Conservation (phyloP, 768 basidiomycete species). For the Termitomyces sp. region DNA sequence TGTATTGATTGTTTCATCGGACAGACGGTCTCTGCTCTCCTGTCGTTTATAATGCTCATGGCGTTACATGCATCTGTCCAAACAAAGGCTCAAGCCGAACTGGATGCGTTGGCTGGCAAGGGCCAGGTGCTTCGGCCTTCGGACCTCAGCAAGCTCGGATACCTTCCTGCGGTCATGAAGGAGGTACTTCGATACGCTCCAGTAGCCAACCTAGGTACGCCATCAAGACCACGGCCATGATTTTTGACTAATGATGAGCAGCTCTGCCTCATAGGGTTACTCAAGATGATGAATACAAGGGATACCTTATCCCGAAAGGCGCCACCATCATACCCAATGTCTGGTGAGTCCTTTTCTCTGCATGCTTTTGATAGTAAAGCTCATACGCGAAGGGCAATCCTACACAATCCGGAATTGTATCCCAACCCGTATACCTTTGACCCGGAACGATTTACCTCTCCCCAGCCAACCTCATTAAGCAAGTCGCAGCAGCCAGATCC, state of each 20-base stretch:
- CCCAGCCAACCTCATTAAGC: background rate
- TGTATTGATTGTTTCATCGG: background rate
- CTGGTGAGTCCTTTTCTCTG: conserved; percentile 27
- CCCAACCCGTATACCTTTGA: conserved; percentile 36
- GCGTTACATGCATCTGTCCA: conserved; percentile 41
- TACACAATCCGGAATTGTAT: conserved; percentile 37
- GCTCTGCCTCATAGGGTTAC: conserved; percentile 38
- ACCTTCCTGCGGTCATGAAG: conserved; percentile 33
- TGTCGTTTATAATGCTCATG: conserved; percentile 48
- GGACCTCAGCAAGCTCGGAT: conserved; percentile 24
- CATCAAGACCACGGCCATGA: background rate
- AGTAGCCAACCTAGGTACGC: conserved; percentile 35
- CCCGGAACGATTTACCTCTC: conserved; percentile 30
- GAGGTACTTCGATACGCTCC: conserved; percentile 39
- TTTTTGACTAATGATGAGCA: conserved; percentile 9
- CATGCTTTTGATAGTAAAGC: background rate
- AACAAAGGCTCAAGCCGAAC: conserved; percentile 31
- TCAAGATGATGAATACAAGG: conserved; percentile 42
- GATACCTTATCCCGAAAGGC: conserved; percentile 41
- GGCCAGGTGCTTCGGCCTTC: conserved; percentile 29
- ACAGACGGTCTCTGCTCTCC: conserved; percentile 45
- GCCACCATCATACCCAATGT: conserved; percentile 43
- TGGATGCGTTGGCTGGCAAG: conserved; percentile 31
- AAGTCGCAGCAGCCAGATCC: conserved; percentile 25
- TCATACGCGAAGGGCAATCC: conserved; percentile 31